A percentile compares a stretch with the other conserved stretches of the same genome.
Evolutionary conservation across 805 yeast genomes (phyloP).

Genomic region (Sugiyamaella americana): DNA sequence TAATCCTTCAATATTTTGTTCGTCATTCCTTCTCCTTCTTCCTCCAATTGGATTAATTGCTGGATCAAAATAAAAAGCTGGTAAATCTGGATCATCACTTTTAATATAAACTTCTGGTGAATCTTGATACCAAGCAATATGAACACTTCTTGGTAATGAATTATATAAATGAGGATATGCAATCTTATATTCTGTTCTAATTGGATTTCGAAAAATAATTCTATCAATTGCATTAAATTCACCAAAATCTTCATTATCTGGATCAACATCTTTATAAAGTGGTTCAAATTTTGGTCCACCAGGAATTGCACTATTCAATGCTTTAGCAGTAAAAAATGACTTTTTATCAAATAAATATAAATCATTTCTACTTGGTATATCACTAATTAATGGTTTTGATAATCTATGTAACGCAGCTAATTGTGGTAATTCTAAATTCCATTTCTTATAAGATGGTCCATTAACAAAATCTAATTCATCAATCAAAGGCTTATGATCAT

Average conservation of each 20-base stretch:
- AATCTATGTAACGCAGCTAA: conserved; percentile 63
- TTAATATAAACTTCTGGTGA: conserved; percentile 50
- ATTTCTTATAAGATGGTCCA: conserved; percentile 70
- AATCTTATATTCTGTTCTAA: conserved; percentile 76
- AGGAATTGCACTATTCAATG: conserved; percentile 78
- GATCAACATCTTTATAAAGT: conserved; percentile 56
- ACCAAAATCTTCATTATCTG: conserved; percentile 63
- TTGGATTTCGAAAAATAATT: conserved; percentile 69
- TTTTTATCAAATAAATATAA: conserved; percentile 69
- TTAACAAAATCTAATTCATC: conserved; percentile 53
- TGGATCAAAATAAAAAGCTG: conserved; percentile 53
- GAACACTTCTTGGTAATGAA: conserved; percentile 62
- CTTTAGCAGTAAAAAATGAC: conserved; percentile 85
- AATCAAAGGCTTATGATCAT: conserved; percentile 65
- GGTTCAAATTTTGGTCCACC: conserved; percentile 98
- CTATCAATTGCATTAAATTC: conserved; percentile 89
- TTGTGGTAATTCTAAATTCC: conserved; percentile 57
- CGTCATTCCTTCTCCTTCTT: conserved; percentile 17
- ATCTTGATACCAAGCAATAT: conserved; percentile 55
- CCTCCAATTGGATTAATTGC: conserved; percentile 49
- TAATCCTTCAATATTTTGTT: conserved; percentile 13
- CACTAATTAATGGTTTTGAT: conserved; percentile 65
- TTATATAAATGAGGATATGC: conserved; percentile 86
- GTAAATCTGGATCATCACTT: conserved; percentile 43
- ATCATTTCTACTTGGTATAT: conserved; percentile 51